These are phyloP conservation scores for Solanum hybrid DNA, from an alignment of 305 asterid species.

Conservation along the genomic window DNA sequence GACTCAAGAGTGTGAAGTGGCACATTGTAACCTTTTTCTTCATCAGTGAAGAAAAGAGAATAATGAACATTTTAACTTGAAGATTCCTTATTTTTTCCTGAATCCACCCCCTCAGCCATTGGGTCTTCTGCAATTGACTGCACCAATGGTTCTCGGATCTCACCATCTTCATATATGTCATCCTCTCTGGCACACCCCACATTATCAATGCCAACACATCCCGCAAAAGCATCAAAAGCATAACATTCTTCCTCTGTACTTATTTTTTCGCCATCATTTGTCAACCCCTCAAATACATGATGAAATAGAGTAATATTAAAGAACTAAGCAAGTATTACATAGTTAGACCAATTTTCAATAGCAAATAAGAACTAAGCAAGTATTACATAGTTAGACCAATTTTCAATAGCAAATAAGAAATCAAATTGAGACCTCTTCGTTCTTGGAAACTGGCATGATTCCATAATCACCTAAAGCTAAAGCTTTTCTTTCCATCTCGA, in stretches of 20 bases:
- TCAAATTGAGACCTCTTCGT: not conserved
- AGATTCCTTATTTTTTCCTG: slow-evolving; percentile 1
- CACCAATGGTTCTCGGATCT: slow-evolving; percentile 48
- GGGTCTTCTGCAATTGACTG: not conserved
- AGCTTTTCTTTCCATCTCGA: not conserved
- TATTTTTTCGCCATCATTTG: not conserved
- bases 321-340: too few relatives aligned
- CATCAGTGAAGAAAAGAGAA: too few relatives aligned
- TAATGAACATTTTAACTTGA: too few relatives aligned
- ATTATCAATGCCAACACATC: slow-evolving; percentile 1
- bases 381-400: not conserved
- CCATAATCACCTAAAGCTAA: not conserved
- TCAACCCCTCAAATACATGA: slow-evolving; percentile 15
- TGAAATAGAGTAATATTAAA: too few relatives aligned
- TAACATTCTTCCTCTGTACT: slow-evolving; percentile 35
- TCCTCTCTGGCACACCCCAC: slow-evolving; percentile 27
- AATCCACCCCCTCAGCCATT: slow-evolving; percentile 18
- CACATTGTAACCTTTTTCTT: too few relatives aligned
- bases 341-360: too few relatives aligned
- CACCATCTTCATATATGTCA: slow-evolving; percentile 86
- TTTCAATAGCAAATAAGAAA: not conserved
- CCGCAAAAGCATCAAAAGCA: slow-evolving; percentile 31
- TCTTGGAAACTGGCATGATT: not conserved
- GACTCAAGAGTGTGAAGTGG: too few relatives aligned
- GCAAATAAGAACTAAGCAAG: not conserved